Evolutionary conservation across 192 early-diverging fungal genomes (phyloP).

Genomic region (Rhizophagus sp.): DNA sequence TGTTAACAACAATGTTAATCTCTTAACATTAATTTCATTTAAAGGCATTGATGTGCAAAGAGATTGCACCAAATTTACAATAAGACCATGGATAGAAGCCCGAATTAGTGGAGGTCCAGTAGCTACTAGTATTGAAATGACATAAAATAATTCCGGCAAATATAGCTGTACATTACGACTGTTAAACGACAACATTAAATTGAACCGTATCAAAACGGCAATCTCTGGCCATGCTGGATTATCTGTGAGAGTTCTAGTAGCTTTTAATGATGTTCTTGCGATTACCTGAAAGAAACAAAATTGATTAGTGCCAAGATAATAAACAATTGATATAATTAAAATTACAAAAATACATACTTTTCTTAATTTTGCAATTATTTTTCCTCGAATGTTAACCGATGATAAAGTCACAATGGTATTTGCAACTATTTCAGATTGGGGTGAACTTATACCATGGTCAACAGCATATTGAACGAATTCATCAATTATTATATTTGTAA

Average conservation of each 20-base stretch:
- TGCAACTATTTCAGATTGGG: constrained; percentile 80
- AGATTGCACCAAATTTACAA: constrained; percentile 89
- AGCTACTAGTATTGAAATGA: constrained; percentile 83
- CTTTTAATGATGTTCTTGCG: constrained; percentile 74
- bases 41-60: constrained; percentile 66
- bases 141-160: constrained; percentile 85
- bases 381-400: constrained; percentile 75
- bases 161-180: constrained; percentile 73
- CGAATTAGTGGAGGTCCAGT: constrained; percentile 83
- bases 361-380: constrained; percentile 78
- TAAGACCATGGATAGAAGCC: constrained; percentile 89
- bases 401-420: constrained; percentile 87
- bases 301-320: not conserved
- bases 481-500: constrained; percentile 80
- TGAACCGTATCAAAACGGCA: constrained; percentile 83
- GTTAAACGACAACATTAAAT: constrained; percentile 89
- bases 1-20: constrained; percentile 61
- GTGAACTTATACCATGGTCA: constrained; percentile 75
- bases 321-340: not conserved
- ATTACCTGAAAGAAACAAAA: constrained; percentile 49
- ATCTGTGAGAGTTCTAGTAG: constrained; percentile 69
- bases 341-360: constrained; percentile 46
- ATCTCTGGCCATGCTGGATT: constrained; percentile 94
- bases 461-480: constrained; percentile 78
- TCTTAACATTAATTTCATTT: constrained; percentile 54